phyloP scores from a whole-genome alignment of 768 basidiomycete genomes.

The Kockovaella imperatae region DNA sequence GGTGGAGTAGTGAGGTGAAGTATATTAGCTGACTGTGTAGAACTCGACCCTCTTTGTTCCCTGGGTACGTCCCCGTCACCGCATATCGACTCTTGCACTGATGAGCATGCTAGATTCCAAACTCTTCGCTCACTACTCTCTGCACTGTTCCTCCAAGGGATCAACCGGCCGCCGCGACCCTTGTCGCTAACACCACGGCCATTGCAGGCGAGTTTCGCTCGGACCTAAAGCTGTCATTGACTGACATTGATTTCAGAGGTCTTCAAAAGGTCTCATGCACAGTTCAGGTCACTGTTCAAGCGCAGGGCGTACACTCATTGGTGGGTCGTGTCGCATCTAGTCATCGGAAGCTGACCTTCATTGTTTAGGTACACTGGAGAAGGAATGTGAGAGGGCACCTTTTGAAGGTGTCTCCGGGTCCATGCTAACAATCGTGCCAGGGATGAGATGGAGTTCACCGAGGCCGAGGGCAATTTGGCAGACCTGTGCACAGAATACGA shows the following conservation, averaged over 20 bases:
- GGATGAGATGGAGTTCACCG: slow-evolving; percentile 39
- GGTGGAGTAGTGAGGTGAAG: slow-evolving; percentile 1
- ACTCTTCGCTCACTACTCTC: slow-evolving; percentile 31
- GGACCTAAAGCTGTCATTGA: neutral
- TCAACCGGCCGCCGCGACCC: slow-evolving; percentile 32
- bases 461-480: slow-evolving; percentile 37
- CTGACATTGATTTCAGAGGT: slow-evolving; percentile 19
- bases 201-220: slow-evolving; percentile 20
- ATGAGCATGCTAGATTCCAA: slow-evolving; percentile 25
- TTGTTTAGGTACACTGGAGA: slow-evolving; percentile 31
- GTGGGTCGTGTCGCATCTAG: slow-evolving; percentile 2
- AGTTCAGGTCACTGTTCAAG: slow-evolving; percentile 36
- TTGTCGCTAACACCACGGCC: slow-evolving; percentile 39
- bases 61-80: slow-evolving; percentile 19
- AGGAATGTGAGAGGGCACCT: slow-evolving; percentile 21
- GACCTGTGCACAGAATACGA: slow-evolving; percentile 39
- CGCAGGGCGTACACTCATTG: slow-evolving; percentile 34
- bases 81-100: too few species aligned
- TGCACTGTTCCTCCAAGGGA: slow-evolving; percentile 34
- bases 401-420: neutral
- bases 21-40: neutral
- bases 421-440: neutral
- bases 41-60: slow-evolving; percentile 38
- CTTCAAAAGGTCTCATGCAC: slow-evolving; percentile 36
- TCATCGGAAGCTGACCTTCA: neutral